Conservation (phyloP, 345 rosid species). For the Camelina sativa region DNA sequence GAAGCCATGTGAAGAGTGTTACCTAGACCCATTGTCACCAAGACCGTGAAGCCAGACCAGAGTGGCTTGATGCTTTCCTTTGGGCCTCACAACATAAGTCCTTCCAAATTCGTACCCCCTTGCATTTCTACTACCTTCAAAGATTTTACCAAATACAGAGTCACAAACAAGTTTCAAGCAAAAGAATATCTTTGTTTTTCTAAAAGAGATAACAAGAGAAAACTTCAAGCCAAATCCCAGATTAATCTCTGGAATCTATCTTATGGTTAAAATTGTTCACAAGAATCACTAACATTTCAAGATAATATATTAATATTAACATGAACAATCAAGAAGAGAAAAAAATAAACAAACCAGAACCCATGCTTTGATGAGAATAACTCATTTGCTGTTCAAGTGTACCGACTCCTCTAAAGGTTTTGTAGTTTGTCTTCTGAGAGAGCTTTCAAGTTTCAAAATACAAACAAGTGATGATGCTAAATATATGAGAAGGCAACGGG, state of each 20-base stretch:
- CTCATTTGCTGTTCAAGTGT: slow-evolving; percentile 55
- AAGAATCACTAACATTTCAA: slow-evolving; percentile 23
- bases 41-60: slow-evolving; percentile 82
- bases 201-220: not conserved
- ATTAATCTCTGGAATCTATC: not conserved
- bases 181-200: not conserved
- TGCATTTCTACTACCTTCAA: slow-evolving; percentile 62
- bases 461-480: slow-evolving; percentile 35
- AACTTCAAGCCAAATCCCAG: not conserved
- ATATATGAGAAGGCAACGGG: slow-evolving; percentile 32
- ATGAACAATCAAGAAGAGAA: slow-evolving; percentile 15
- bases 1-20: slow-evolving; percentile 18
- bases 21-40: slow-evolving; percentile 83
- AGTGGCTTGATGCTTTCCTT: slow-evolving; percentile 81
- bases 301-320: slow-evolving; percentile 1
- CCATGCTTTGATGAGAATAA: slow-evolving; percentile 59
- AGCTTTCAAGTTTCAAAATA: slow-evolving; percentile 15
- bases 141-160: slow-evolving; percentile 29
- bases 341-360: slow-evolving; percentile 66
- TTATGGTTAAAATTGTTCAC: not conserved
- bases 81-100: slow-evolving; percentile 78
- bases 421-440: not conserved
- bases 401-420: slow-evolving; percentile 8
- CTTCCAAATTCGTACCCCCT: slow-evolving; percentile 77
- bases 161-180: slow-evolving; percentile 10